Evolutionary conservation across 2,329 filamentous ascomycete genomes (phyloP), one percentile per base, ranked within the genome.

Genomic region (Colletotrichum horii): DNA sequence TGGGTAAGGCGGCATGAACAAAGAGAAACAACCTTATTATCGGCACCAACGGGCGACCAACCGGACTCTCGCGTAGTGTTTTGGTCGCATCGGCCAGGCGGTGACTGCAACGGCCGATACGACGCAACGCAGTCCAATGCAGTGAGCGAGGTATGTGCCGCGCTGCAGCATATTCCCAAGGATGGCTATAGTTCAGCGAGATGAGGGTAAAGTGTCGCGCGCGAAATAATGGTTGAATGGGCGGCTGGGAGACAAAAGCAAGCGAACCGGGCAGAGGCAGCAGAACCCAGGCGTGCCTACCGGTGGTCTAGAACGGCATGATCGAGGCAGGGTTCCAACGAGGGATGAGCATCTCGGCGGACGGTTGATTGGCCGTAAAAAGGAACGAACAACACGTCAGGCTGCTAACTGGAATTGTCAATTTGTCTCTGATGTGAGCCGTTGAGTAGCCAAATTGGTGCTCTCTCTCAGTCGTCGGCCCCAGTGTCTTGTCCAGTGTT

Each of bases 341-440:
- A 75, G 65, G 70, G 58, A 68, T 38, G 72, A 52, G 73, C 32
- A 43, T 58, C 38, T 43, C 30, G 11, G 62, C 30, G 11, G 62
- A 16, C 36, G 30, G 28, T 60, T 61, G 8, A 75, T 71, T 75
- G 72, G 69, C 60, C 38, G 19, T 61, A 36, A 55, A 36, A 22
- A 56, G 66, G 48, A 71, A 74, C 22, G 71, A 48, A 24, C 60
- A 36, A 30, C 66, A 70, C 48, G 71, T 65, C 55, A 71, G 38
- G 30, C 43, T 52, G n/a, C 43, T 14, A 22, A 52, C n/a, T 68
- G 64, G 32, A 38, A 55, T 34, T 58, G 26, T 19, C 26, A 15
- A 15, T 24, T 64, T 72, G 69, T 67, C 28, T 67, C 64, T 73
- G 70, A 72, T 55, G 72, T 55, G 72, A 52, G 43, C n/a, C 6